Conservation (phyloP, 2,329 filamentous ascomycete genomes). For the Colletotrichum tropicicola region DNA sequence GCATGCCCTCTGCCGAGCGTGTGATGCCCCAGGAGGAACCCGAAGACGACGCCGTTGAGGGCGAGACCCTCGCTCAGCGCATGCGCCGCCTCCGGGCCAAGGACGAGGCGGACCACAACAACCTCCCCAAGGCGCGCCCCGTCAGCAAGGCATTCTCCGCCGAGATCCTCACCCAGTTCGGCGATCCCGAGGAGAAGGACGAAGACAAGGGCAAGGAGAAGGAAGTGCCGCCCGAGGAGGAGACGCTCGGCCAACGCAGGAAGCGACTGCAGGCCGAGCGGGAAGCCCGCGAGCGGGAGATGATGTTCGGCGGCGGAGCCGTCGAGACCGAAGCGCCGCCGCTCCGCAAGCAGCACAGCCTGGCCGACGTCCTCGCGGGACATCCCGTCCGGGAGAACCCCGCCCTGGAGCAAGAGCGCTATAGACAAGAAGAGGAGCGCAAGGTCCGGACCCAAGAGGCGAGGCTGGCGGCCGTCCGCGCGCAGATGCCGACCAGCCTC, state of each 20-base stretch:
- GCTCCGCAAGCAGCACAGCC: constrained; percentile 49
- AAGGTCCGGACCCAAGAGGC: constrained; percentile 53
- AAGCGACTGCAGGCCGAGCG: constrained; percentile 76
- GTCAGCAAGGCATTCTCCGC: constrained; percentile 73
- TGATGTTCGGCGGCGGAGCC: constrained; percentile 45
- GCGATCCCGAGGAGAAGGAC: constrained; percentile 48
- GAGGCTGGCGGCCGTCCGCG: constrained; percentile 57
- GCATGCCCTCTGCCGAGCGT: constrained; percentile 31
- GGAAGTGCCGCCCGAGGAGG: constrained; percentile 58
- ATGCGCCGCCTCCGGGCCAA: constrained; percentile 70
- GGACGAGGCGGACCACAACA: constrained; percentile 54
- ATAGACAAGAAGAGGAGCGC: constrained; percentile 49
- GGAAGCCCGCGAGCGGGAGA: constrained; percentile 69
- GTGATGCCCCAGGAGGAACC: constrained; percentile 36
- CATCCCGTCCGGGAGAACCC: constrained; percentile 52
- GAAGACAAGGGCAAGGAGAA: constrained; percentile 42
- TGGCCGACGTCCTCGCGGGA: constrained; percentile 66
- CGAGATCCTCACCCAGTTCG: constrained; percentile 74
- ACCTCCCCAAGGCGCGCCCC: constrained; percentile 62
- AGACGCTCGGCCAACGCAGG: constrained; percentile 82
- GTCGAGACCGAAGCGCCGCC: constrained; percentile 44
- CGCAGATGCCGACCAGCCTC: constrained; percentile 57
- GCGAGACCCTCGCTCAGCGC: constrained; percentile 74
- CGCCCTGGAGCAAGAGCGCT: constrained; percentile 49
- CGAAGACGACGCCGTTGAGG: constrained; percentile 60